These are phyloP conservation scores for Choricystis sp. DNA, from an alignment of 139 green algal genomes.

Conservation along the genomic window DNA sequence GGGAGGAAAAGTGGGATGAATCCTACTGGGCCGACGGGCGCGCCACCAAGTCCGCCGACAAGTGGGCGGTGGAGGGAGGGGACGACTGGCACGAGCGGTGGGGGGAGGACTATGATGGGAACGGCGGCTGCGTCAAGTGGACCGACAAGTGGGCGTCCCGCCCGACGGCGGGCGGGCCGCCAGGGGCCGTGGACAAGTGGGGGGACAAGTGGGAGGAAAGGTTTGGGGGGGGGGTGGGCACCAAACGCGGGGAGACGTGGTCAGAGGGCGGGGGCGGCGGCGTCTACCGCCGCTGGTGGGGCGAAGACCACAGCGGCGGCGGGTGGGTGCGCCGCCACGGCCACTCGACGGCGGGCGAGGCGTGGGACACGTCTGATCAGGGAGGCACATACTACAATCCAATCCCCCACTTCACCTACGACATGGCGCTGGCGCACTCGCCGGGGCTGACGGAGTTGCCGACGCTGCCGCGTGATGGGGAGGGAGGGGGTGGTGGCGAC, in stretches of 20 bases:
- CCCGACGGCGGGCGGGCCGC: constrained; percentile 17
- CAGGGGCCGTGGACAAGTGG: constrained; percentile 48
- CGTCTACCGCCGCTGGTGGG: constrained; percentile 61
- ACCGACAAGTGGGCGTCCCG: constrained; percentile 74
- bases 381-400: constrained; percentile 87
- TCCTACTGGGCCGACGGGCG: constrained; percentile 33
- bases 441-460: constrained; percentile 26
- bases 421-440: constrained; percentile 30
- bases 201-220: constrained; percentile 79
- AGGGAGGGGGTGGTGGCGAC: neutral
- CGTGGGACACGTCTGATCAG: constrained; percentile 54
- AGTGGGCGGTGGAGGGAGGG: constrained; percentile 53
- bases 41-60: constrained; percentile 69
- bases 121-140: constrained; percentile 49
- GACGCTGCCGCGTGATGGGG: constrained; percentile 16
- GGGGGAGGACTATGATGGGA: constrained; percentile 63
- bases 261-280: constrained; percentile 19
- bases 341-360: constrained; percentile 33
- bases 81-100: constrained; percentile 80
- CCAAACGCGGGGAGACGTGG: constrained; percentile 51
- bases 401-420: constrained; percentile 61
- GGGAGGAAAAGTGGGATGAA: constrained; percentile 83
- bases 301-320: constrained; percentile 58
- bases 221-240: constrained; percentile 50
- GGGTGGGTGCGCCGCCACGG: constrained; percentile 48